Evolutionary conservation across 805 yeast species (phyloP), one percentile per base, ranked within the genome.

Genomic region (Crinitomyces ghanaensis): DNA sequence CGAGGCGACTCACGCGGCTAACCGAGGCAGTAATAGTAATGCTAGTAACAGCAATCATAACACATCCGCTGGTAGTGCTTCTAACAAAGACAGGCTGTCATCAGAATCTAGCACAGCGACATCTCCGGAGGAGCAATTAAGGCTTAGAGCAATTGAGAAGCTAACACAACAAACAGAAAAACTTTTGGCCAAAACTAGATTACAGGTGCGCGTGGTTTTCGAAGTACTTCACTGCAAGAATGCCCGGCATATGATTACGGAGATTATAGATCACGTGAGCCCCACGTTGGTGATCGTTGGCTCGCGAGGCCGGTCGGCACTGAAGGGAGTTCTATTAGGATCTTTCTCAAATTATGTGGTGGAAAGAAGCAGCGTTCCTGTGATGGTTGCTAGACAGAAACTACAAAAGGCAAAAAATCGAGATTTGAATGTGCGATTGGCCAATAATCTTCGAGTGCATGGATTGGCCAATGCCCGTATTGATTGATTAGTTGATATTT

Each of bases 271-370:
- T 47, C 73, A 76, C 45, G 62, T 78, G 36, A 72, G 73, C 34
- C 88, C 86, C 4, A 75, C 82, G 0, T 59, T 79, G 48, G 85
- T 79, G 5, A 68, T 78, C 33, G 79, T 78, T 7, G 88, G 88
- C 0, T 77, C 84, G 3, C 71, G 77, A 44, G 88, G 88, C 19
- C 72, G 73, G 40, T 63, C 73, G 35, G 82, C 84, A 3, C 57
- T 78, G 22, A 74, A 74, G 51, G 86, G 88, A 4, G 83, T 78
- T 6, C 63, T 78, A 34, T 63, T 77, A 40, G 88, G 88, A 2
- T 73, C 81, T 2, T 63, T 79, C 37, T 74, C 83, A 2, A 78
- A 78, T 45, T 77, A 78, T 51, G 57, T 78, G 41, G 83, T 78
- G 12, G 73, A 82, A 12, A 73, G 75, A 51, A 70, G 77, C 45